Conservation (phyloP, 495 filamentous ascomycete species). For the Penicillium antarcticum region DNA sequence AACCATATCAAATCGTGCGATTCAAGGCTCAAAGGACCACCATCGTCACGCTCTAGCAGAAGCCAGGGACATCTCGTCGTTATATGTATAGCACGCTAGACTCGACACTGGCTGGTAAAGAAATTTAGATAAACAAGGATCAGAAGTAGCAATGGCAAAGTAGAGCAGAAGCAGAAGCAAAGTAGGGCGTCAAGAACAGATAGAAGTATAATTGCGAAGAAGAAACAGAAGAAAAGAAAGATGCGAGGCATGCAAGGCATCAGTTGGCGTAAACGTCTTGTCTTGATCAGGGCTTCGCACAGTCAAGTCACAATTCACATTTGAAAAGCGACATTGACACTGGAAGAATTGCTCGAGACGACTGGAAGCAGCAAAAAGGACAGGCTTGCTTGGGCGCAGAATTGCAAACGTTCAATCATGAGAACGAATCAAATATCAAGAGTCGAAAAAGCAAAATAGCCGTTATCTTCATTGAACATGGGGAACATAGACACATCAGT, state of each 20-base stretch:
- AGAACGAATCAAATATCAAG: neutral
- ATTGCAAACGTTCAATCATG: neutral
- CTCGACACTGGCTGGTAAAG: constrained; percentile 1
- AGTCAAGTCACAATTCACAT: too few relatives aligned
- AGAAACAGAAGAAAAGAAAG: constrained; percentile 3
- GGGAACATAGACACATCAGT: constrained; percentile 14
- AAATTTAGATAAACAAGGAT: neutral
- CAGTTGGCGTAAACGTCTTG: neutral
- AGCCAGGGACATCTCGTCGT: constrained; percentile 7
- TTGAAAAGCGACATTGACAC: too few relatives aligned
- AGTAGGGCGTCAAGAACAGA: neutral
- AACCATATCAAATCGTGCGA: neutral
- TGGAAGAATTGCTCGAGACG: neutral
- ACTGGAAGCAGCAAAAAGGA: neutral
- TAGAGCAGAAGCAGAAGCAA: too few relatives aligned
- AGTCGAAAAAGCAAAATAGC: constrained; percentile 1
- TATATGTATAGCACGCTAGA: constrained; percentile 3
- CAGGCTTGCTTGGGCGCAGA: constrained; percentile 4
- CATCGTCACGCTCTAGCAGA: constrained; percentile 1
- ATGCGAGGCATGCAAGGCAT: constrained; percentile 6
- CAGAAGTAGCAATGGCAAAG: too few relatives aligned
- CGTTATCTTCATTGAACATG: constrained; percentile 24
- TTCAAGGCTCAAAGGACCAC: neutral
- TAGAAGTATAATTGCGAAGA: neutral
- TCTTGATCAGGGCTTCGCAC: constrained; percentile 1